phyloP scores from a whole-genome alignment of 768 basidiomycete species.

The Lentinula lateritia region DNA sequence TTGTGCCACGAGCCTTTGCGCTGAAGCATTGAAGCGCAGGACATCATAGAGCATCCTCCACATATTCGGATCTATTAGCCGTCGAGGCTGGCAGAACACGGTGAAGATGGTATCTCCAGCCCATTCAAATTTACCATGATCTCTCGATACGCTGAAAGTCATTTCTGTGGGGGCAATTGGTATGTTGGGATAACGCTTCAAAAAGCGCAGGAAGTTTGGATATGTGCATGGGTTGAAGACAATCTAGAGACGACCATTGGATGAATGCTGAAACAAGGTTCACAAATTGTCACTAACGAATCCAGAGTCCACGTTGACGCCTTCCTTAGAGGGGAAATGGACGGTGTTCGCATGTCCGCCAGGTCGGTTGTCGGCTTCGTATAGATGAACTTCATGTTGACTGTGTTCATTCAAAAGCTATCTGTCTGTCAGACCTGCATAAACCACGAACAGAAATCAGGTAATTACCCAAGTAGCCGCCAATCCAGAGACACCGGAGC shows the following conservation, averaged over 20 bases:
- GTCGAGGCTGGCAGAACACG: conserved; percentile 62
- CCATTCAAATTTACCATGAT: conserved; percentile 70
- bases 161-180: conserved; percentile 58
- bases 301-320: conserved; percentile 61
- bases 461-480: conserved; percentile 63
- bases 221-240: conserved; percentile 75
- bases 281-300: conserved; percentile 37
- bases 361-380: conserved; percentile 58
- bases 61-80: conserved; percentile 59
- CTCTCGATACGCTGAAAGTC: conserved; percentile 75
- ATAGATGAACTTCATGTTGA: conserved; percentile 71
- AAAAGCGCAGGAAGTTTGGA: conserved; percentile 73
- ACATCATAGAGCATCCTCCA: conserved; percentile 72
- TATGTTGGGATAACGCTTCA: conserved; percentile 42
- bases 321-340: conserved; percentile 35
- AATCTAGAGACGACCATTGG: conserved; percentile 35
- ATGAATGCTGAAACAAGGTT: background rate
- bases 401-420: conserved; percentile 71
- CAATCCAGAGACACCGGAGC: conserved; percentile 76
- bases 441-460: background rate
- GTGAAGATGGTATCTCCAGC: conserved; percentile 57
- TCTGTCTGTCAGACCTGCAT: background rate
- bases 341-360: conserved; percentile 82
- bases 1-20: conserved; percentile 39
- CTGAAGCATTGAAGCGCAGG: conserved; percentile 67